Evolutionary conservation across 208 protist genomes (phyloP), one percentile per base, ranked within the genome.

Genomic region (Wallacemonas sp.): DNA sequence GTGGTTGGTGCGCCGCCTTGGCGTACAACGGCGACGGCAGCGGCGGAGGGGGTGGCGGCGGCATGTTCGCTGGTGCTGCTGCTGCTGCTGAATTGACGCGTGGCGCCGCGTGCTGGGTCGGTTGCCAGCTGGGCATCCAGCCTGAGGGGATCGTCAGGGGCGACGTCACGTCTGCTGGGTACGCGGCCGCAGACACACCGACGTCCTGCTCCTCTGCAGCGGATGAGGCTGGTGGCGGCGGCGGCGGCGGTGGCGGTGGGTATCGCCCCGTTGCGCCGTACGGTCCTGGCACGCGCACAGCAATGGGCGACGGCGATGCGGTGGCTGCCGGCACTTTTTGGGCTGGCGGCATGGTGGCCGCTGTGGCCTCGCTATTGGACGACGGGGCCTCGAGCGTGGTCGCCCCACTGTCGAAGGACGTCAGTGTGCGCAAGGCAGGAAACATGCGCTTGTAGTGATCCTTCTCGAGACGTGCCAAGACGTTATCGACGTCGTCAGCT

Each of bases 391-490:
- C 47, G 23, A 55, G 8, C 47, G 26, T 17, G 47, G 47, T 55
- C 5, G 47, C 46, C 2, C 52, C 34, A 21, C 32, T 49, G 41
- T 83, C 74, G 39, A 83, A 87, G 16, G 70, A 47, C 24, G 62
- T 63, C 32, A 88, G 65, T 16, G 57, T 62, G 1, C 67, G 72
- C 27, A 91, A 39, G 32, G 79, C 65, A 52, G 83, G 82, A 2
- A 27, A 29, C 19, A 89, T 32, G 47, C 62, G 68, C 34, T 62
- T 70, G 54, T 82, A 80, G 52, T 88, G 76, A 16, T 91, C 58
- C 11, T 78, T 61, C 68, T 90, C 85, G 60, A 95, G 75, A 21
- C 75, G 69, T 2, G 78, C 79, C 36, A 95, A 68, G 8, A 92
- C 77, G n/a, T 62, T 76, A 64, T 92, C 89, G 6, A 95, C 78